These are phyloP conservation scores for Paragyromitra xinjiangensis DNA, from an alignment of 495 filamentous ascomycete species.

Conservation along the genomic window DNA sequence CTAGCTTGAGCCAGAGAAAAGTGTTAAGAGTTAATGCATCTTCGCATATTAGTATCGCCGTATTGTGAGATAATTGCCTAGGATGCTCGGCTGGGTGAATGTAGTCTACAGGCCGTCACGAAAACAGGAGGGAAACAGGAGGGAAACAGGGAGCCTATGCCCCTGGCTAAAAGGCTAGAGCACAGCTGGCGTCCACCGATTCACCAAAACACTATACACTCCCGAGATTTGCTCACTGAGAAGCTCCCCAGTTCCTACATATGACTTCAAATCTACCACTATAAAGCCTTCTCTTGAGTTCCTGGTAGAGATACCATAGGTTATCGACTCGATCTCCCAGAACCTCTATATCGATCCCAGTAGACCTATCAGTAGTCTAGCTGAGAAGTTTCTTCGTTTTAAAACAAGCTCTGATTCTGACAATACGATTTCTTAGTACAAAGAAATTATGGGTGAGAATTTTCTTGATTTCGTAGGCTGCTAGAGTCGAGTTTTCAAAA, in stretches of 20 bases:
- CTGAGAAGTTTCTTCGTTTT: not conserved
- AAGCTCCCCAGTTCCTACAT: not conserved
- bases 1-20: not conserved
- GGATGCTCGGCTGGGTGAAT: not conserved
- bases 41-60: not conserved
- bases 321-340: not conserved
- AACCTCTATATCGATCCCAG: not conserved
- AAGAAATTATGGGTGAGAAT: slow-evolving; percentile 1
- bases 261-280: not conserved
- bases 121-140: not conserved
- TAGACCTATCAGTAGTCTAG: not conserved
- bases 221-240: not conserved
- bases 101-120: not conserved
- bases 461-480: not conserved
- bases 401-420: not conserved
- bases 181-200: not conserved
- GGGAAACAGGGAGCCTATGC: not conserved
- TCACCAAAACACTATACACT: not conserved
- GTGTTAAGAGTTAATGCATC: not conserved
- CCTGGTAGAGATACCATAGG: not conserved
- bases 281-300: not conserved
- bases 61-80: not conserved
- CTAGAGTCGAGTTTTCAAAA: not conserved
- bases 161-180: not conserved
- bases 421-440: not conserved